Conservation (phyloP, 2,329 filamentous ascomycete genomes). For the Fusarium sp. region DNA sequence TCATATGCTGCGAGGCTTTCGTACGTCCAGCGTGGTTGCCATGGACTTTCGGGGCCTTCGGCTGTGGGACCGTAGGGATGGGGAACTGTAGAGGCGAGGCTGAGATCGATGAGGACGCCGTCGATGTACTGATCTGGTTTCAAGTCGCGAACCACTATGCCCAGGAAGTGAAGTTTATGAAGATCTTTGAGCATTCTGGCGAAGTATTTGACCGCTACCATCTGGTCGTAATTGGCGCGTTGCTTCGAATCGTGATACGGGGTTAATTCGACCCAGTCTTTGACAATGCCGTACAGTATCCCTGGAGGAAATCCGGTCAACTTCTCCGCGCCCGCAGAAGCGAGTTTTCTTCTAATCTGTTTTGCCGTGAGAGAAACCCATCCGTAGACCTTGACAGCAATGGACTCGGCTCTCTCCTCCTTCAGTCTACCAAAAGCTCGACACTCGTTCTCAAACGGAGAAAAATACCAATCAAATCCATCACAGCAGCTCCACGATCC, state of each 20-base stretch:
- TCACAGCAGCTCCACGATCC: background rate
- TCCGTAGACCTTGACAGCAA: slow-evolving; percentile 11
- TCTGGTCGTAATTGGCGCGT: background rate
- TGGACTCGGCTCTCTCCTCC: background rate
- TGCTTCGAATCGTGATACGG: background rate
- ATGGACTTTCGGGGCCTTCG: too few species aligned
- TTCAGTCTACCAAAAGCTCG: slow-evolving; percentile 9
- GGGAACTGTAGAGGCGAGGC: slow-evolving; percentile 5
- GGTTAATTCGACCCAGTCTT: slow-evolving; percentile 12
- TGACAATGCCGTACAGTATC: background rate
- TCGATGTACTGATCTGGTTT: slow-evolving; percentile 11
- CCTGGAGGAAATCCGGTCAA: background rate
- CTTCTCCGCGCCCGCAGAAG: rapidly evolving
- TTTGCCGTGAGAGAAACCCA: background rate
- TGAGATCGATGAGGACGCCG: slow-evolving; percentile 11
- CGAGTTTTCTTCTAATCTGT: background rate
- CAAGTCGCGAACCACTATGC: background rate
- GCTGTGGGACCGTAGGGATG: slow-evolving; percentile 1
- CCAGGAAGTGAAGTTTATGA: background rate
- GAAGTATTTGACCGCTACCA: background rate
- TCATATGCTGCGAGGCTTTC: slow-evolving; percentile 18
- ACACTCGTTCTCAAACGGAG: slow-evolving; percentile 15
- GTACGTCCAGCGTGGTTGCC: slow-evolving; percentile 2
- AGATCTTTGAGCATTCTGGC: slow-evolving; percentile 8
- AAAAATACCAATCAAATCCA: background rate